Conservation (phyloP, 257 asterid species). For the Fraxinus quadrangulata region DNA sequence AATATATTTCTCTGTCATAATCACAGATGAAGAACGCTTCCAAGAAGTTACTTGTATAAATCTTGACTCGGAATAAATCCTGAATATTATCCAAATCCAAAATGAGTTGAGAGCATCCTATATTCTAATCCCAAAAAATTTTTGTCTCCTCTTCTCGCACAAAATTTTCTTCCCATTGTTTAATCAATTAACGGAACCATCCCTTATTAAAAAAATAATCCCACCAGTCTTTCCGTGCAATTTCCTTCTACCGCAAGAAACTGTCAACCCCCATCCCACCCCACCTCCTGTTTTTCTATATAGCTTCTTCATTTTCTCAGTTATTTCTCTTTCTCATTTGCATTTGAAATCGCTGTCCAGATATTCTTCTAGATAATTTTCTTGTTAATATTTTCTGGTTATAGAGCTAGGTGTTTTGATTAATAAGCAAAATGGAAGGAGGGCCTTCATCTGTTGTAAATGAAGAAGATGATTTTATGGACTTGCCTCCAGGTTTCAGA, state of each 20-base stretch:
- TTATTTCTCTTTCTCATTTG: constrained; percentile 47
- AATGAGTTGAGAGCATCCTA: too few relatives aligned
- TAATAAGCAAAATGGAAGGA: constrained; percentile 38
- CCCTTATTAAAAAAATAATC: constrained; percentile 43
- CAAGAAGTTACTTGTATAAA: too few relatives aligned
- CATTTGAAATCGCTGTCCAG: constrained; percentile 15
- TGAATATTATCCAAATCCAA: too few relatives aligned
- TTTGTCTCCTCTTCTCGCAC: not conserved
- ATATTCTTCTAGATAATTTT: not conserved
- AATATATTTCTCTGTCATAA: not conserved
- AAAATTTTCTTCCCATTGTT: constrained; percentile 5
- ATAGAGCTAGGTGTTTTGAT: not conserved
- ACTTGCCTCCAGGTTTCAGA: constrained; percentile 79
- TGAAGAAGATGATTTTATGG: constrained; percentile 30
- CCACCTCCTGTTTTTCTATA: constrained; percentile 32
- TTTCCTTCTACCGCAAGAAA: constrained; percentile 59
- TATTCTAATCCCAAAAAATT: too few relatives aligned
- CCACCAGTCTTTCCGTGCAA: constrained; percentile 33
- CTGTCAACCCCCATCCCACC: constrained; percentile 9
- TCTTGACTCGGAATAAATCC: too few relatives aligned
- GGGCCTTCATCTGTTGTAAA: constrained; percentile 29
- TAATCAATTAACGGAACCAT: constrained; percentile 9
- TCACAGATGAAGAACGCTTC: too few relatives aligned
- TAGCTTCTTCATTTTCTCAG: constrained; percentile 33
- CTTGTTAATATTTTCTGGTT: not conserved